These are phyloP conservation scores for Castanospermum australe DNA, from an alignment of 306 rosid genomes.

Conservation along the genomic window DNA sequence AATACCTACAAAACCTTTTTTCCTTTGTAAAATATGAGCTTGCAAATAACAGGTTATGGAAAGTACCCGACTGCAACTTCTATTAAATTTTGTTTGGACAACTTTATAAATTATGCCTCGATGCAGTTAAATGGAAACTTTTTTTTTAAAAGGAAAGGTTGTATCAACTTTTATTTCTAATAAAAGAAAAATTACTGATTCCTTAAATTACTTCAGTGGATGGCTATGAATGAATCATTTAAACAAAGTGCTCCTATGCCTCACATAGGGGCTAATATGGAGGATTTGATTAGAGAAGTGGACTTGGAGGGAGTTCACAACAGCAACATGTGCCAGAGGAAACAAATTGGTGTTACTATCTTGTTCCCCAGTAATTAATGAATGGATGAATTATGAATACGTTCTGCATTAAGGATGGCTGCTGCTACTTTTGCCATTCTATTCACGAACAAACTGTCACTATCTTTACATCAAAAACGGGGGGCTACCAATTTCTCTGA, in stretches of 20 bases:
- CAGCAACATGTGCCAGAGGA: not conserved
- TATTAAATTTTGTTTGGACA: not conserved
- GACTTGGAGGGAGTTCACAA: not conserved
- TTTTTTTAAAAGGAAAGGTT: not conserved
- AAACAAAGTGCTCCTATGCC: too few relatives aligned
- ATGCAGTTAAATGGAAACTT: not conserved
- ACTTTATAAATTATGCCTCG: not conserved
- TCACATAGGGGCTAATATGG: too few relatives aligned
- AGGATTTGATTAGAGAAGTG: not conserved
- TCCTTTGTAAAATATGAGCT: too few relatives aligned
- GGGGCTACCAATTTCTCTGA: conserved; percentile 39
- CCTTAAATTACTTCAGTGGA: not conserved
- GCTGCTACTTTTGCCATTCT: conserved; percentile 23
- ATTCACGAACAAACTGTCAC: conserved; percentile 38
- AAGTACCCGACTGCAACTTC: not conserved
- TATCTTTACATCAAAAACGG: conserved; percentile 55
- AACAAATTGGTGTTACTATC: not conserved
- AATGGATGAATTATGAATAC: conserved; percentile 16
- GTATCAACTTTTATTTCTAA: not conserved
- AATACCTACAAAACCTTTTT: too few relatives aligned
- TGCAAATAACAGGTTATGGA: not conserved
- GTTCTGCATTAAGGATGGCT: not conserved
- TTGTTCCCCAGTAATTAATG: not conserved
- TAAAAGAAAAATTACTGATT: not conserved
- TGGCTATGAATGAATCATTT: not conserved